A percentile compares a stretch with the other conserved stretches of the same genome.
Conservation (phyloP, 2,329 filamentous ascomycete genomes). For the Fusarium tupiense region DNA sequence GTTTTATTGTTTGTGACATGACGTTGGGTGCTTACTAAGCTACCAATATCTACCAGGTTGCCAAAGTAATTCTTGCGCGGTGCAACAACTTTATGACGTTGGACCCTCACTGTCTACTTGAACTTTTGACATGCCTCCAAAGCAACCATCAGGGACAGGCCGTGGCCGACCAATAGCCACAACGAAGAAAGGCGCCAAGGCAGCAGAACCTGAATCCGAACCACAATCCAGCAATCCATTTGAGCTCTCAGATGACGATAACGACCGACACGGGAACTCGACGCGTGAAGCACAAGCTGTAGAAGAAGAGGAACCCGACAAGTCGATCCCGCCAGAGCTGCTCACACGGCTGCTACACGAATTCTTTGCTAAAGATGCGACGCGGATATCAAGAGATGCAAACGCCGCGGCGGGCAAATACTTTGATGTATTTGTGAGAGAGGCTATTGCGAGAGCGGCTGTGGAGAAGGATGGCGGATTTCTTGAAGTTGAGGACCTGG, state of each 20-base stretch:
- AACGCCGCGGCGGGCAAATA: conserved; percentile 83
- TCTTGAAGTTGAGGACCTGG: conserved; percentile 87
- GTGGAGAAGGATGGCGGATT: conserved; percentile 77
- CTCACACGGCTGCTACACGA: conserved; percentile 81
- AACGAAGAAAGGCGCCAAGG: conserved; percentile 37
- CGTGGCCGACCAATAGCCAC: conserved; percentile 51
- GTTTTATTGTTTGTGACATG: neutral
- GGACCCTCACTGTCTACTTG: neutral
- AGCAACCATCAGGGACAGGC: conserved; percentile 47
- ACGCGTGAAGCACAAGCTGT: conserved; percentile 38
- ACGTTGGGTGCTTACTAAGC: conserved; percentile 23
- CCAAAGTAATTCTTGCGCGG: neutral
- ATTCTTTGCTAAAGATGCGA: conserved; percentile 77
- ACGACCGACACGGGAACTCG: conserved; percentile 6
- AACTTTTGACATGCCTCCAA: conserved; percentile 54
- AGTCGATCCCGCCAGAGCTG: conserved; percentile 75
- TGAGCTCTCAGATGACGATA: conserved; percentile 48
- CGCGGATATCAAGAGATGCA: conserved; percentile 79
- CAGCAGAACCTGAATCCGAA: conserved; percentile 35
- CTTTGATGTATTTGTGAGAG: conserved; percentile 88
- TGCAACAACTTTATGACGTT: neutral
- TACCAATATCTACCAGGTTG: neutral
- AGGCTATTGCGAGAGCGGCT: conserved; percentile 83
- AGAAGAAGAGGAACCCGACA: conserved; percentile 49
- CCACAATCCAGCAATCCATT: conserved; percentile 49